Evolutionary conservation across 202 grass and related monocot genomes (phyloP), one percentile per base, ranked within the genome.

Genomic region (Panicum virgatum): DNA sequence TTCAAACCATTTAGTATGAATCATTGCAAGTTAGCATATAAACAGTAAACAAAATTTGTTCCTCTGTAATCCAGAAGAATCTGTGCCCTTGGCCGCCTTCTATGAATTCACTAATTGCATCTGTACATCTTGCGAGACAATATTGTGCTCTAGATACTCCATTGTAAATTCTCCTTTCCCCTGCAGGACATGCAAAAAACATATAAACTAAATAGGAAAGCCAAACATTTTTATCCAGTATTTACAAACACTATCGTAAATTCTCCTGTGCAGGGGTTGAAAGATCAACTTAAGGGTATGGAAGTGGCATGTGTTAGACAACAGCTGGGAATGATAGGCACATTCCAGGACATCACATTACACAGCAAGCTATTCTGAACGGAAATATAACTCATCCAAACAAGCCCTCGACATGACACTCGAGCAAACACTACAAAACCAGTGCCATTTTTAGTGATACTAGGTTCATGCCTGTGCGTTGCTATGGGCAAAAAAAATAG

Each of bases 101-200:
- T 92, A 82, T 32, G 84, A 73, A 84, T 92, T 98, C 46, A 98
- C 73, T 52, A 98, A 89, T 80, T 91, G 92, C 85, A 87, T 73
- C 69, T 98, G 92, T 75, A 95, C 96, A 68, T 98, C 96, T 75
- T 96, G 92, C 4, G 92, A 92, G 18, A 98, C 90, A 73, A 85
- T 45, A 42, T 86, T 93, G 78, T 98, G 96, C 74, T 98, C 92
- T 42, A 93, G 69, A 84, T 98, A 98, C 85, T 98, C 96, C 96
- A 98, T 98, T 8, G 96, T 92, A 91, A 98, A 98, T 87, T 98
- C 96, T 18, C 96, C 96, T 88, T 98, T 98, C 25, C 96, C 96
- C 96, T 98, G 84, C 22, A 62, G 26, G 5, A 37, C 20, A 85
- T 52, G 58, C 15, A 83, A 61, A 75, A 52, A 69, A 42, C 8